These are phyloP conservation scores for Podospora bellae-mahoneyi DNA, from an alignment of 495 filamentous ascomycete species.

Conservation along the genomic window DNA sequence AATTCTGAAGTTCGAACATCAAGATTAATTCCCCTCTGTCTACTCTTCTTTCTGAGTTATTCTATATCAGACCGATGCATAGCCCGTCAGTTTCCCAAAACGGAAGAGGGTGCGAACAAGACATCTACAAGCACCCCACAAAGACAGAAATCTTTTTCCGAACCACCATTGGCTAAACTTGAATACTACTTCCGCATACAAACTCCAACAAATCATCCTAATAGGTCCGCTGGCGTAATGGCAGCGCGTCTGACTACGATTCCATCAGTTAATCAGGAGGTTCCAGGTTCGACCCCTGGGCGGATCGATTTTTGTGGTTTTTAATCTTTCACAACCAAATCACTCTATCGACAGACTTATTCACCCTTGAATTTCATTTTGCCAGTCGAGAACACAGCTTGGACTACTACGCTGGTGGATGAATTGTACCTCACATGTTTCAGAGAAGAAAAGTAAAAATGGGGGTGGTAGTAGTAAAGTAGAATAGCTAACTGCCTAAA, in stretches of 20 bases:
- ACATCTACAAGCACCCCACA: neutral
- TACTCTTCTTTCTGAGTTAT: too few species aligned
- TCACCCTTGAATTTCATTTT: too few species aligned
- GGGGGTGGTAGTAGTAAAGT: too few species aligned
- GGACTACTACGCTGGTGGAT: too few species aligned
- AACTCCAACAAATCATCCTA: neutral
- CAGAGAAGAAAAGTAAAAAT: too few species aligned
- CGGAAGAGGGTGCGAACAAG: neutral
- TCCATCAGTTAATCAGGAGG: slow-evolving; percentile 14
- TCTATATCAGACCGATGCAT: too few species aligned
- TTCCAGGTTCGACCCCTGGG: slow-evolving; percentile 23
- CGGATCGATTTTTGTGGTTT: slow-evolving; percentile 12
- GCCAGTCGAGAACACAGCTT: too few species aligned
- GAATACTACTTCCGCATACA: neutral
- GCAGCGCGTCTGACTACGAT: slow-evolving; percentile 20
- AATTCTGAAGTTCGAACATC: neutral
- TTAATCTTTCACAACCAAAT: neutral
- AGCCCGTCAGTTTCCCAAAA: neutral
- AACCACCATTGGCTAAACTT: neutral
- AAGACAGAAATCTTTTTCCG: neutral
- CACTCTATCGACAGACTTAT: too few species aligned
- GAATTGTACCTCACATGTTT: too few species aligned
- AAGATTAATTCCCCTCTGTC: too few species aligned
- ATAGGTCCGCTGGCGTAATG: slow-evolving; percentile 20
- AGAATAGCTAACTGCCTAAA: too few species aligned